Base-by-base conservation (phyloP, 805 yeast genomes). In the Myxozyma geophila region DNA sequence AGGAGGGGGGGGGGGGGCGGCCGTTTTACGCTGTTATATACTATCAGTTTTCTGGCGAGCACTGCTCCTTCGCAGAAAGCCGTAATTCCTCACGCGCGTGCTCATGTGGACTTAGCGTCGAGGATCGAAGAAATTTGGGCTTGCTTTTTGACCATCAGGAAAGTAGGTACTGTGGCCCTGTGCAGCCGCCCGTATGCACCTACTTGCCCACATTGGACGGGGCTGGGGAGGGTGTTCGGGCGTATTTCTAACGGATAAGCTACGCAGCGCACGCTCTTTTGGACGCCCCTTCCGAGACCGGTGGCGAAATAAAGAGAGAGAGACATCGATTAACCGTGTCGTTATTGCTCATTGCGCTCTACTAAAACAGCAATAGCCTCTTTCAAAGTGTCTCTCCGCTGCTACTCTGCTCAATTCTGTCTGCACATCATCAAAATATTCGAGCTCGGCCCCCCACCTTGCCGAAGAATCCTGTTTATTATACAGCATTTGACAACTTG, bases 61-160 rank as follows among this genome's bases (percentile, higher is more conserved):
- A 43, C 21, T n/a, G 19, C 47, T 4, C 19, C 47, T 9, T 28
- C 15, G 47, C 17, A n/a, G 21, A 43, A 7, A 2, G 47, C 21
- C 10, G 17, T 19, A 6, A 39, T n/a, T n/a, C 47, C 9, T 19
- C 47, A 6, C 21, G 6, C 47, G 47, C 47, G 47, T 43, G 47
- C 10, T 15, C 47, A 6, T 43, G 35, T 23, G 28, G 35, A 52
- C 41, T 21, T 48, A 8, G 36, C 57, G 17, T 19, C 33, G 40
- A 28, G 28, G 19, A 7, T 33, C 15, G 19, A 46, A 52, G 55
- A 19, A 46, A 48, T 48, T 53, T 43, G 57, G 48, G 44, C 37
- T 53, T n/a, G 17, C 17, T 19, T 28, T 36, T 23, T 39, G 17
- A 33, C 12, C 43, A 17, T n/a, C 19, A 37, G 33, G 23, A 15